Base-by-base conservation (phyloP, 495 filamentous ascomycete species). In the Talaromyces liani region DNA sequence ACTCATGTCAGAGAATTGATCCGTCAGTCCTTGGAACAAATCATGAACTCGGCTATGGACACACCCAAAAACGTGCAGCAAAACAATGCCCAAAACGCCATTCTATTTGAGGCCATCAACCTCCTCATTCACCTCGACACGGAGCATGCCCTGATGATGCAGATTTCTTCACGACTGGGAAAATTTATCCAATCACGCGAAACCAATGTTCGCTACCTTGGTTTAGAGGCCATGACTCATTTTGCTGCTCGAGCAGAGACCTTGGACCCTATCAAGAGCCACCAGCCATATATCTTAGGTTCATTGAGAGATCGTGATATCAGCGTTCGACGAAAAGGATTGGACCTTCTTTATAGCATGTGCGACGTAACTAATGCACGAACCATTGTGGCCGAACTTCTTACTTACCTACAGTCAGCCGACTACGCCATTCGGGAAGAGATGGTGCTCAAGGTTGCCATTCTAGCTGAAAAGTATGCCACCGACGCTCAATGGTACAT, bases 401-500 rank as follows among this genome's bases (percentile, higher is more conserved):
- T 99, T 22, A 89, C 92, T 64, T 97, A 98, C 76, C 83, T 99
- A 5, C 93, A 97, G 67, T 96, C 88, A 53, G 95, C 95, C 10
- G 95, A 99, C 72, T 98, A 96, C 73, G 92, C 92, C 2, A 97
- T 99, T 66, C 84, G 95, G 59, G 95, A 99, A 75, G 95, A 99
- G 73, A 98, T 99, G 95, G 95, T 97, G 8, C 77, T 99, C 60
- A 99, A 99, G 77, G 95, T 99, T 70, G 95, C 95, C 36, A 98
- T 99, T 68, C 72, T 99, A 61, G 96, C 95, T 2, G 95, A 99
- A 73, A 98, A 98, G 72, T 99, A 98, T 70, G 95, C 95, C 24
- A 97, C 93, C 0, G 93, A 99, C 71, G 89, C 96, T 16, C 92
- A 97, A 72, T 99, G 95, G 95, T 99, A 99, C 77, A 95, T 99